A percentile compares a stretch with the other conserved stretches of the same genome.
Conservation (phyloP, 768 basidiomycete genomes). For the Cystofilobasidium bisporidii region DNA sequence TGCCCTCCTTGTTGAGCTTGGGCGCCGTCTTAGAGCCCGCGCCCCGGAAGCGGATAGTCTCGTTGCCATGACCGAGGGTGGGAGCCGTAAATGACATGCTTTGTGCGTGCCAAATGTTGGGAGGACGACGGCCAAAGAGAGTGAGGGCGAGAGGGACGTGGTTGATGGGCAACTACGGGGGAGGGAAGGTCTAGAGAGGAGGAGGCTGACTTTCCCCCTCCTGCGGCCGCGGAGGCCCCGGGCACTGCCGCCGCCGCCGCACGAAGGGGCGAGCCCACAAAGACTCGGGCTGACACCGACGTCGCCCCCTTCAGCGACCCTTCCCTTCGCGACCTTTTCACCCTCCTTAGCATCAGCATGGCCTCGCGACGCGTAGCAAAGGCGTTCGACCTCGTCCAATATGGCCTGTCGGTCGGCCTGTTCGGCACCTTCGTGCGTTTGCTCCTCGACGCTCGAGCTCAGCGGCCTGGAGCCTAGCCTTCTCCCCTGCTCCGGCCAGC, state of each 20-base stretch:
- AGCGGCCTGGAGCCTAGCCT: too few species aligned
- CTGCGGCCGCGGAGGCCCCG: too few species aligned
- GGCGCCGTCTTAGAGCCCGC: background rate
- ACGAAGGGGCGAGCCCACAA: background rate
- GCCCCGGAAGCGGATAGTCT: constrained; percentile 28
- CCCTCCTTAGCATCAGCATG: background rate
- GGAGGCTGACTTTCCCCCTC: too few species aligned
- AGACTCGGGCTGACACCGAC: background rate
- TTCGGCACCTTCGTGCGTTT: background rate
- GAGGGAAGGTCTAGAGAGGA: background rate
- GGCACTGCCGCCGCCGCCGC: too few species aligned
- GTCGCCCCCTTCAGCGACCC: background rate
- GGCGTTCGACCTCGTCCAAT: constrained; percentile 3
- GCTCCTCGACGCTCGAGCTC: background rate
- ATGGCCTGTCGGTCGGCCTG: background rate
- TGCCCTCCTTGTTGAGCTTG: constrained; percentile 16
- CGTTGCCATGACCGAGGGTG: constrained; percentile 18
- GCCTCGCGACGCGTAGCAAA: background rate
- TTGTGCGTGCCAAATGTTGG: too few species aligned
- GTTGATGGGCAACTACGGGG: background rate
- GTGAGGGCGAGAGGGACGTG: background rate
- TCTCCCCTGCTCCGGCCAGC: too few species aligned
- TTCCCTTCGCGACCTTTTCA: too few species aligned
- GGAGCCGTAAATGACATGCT: constrained; percentile 16
- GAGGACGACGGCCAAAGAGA: background rate